A percentile compares a stretch with the other conserved stretches of the same genome.
These are phyloP conservation scores for Cymbidium sinense DNA, from an alignment of 106 monocot genomes.

Conservation along the genomic window DNA sequence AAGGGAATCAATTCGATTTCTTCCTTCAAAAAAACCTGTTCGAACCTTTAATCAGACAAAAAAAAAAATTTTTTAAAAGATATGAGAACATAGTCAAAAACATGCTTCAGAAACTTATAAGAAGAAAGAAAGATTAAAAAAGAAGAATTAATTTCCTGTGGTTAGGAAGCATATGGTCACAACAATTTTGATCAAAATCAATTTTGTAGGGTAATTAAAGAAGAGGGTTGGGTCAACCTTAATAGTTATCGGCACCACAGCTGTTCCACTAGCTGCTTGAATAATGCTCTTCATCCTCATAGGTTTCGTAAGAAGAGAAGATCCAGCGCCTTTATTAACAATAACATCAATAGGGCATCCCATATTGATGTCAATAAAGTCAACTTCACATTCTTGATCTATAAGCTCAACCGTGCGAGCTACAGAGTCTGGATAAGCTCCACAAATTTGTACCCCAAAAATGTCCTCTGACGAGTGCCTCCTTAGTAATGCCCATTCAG, in stretches of 20 bases:
- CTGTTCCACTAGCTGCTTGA: slow-evolving; percentile 52
- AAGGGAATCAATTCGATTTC: slow-evolving; percentile 80
- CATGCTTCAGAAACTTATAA: not conserved
- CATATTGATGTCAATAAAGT: slow-evolving; percentile 96
- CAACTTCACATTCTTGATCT: slow-evolving; percentile 66
- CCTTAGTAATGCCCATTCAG: slow-evolving; percentile 95
- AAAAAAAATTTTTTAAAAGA: not conserved
- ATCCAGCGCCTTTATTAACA: slow-evolving; percentile 93
- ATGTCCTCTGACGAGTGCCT: slow-evolving; percentile 81
- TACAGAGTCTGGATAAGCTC: slow-evolving; percentile 84
- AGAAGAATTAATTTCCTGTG: not conserved
- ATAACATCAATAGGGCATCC: slow-evolving; percentile 95
- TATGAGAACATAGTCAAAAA: not conserved
- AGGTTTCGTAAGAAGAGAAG: slow-evolving; percentile 84
- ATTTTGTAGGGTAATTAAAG: not conserved
- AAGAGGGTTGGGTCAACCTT: slow-evolving; percentile 43
- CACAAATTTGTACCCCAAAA: slow-evolving; percentile 94
- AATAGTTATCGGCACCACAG: slow-evolving; percentile 61
- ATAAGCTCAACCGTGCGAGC: slow-evolving; percentile 79
- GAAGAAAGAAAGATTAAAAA: not conserved
- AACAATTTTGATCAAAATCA: not conserved
- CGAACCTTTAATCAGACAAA: slow-evolving; percentile 44
- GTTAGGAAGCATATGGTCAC: not conserved
- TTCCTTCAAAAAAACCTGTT: slow-evolving; percentile 82
- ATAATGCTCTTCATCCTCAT: slow-evolving; percentile 82